Evolutionary conservation across 306 rosid species (phyloP), one percentile per base, ranked within the genome.

Genomic region (Medicago ruthenica): DNA sequence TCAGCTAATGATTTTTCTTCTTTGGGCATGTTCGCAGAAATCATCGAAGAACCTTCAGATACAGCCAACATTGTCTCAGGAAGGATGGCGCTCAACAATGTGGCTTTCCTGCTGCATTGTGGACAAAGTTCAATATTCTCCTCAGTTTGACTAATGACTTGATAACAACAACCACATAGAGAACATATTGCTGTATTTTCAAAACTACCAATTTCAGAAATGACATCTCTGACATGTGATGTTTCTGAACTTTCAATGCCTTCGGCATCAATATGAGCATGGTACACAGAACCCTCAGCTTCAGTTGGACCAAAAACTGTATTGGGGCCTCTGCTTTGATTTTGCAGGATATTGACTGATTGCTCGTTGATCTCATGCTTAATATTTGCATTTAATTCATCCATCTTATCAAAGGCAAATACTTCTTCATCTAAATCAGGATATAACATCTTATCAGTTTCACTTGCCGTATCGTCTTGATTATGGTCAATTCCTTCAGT

Each of bases 401-500:
- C 96, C 80, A 81, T 85, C 84, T 86, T 89, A 79, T 92, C 97
- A 73, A 92, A 92, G 61, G 86, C 74, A 81, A 87, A 91, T 67
- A 91, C 70, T 76, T 89, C 97, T 64, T 92, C 96, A 20, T 83
- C 87, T 71, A 74, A 83, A 72, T 86, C 91, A 63, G 85, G 76
- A 77, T 78, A 89, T 70, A 85, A 79, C 55, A 62, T 74, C 74
- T 83, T 86, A 77, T 84, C 91, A 75, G 66, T 74, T 81, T 91
- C 95, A 80, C 71, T 82, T 24, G 83, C 83, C 73, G 64, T 79
- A 61, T 91, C 89, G 78, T 92, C 86, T 73, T 83, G 93, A 80
- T 81, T 92, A 70, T 79, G 97, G 64, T 86, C 90, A 82, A 81
- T 83, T 73, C 86, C 91, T 82, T 85, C 93, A 37, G 82, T 81